These are phyloP conservation scores for Sporothrix sp. DNA, from an alignment of 2,329 filamentous ascomycete species.

Conservation along the genomic window DNA sequence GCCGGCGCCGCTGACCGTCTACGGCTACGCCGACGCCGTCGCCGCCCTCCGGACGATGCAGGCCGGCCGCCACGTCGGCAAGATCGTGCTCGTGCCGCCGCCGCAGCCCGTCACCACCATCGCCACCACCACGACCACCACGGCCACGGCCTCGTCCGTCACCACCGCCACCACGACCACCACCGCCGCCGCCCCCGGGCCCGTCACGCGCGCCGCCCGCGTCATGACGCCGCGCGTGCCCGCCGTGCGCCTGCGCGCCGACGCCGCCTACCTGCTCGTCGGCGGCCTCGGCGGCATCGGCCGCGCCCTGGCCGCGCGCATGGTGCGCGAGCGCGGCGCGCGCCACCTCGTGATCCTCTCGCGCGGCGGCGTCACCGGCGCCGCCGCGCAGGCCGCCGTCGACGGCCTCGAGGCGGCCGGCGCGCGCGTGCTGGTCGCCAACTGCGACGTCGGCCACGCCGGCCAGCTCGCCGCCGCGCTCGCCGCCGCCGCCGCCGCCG, in stretches of 20 bases:
- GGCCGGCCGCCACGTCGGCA: constrained; percentile 32
- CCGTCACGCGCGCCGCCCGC: not conserved
- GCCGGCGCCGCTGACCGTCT: constrained; percentile 11
- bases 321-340: constrained; percentile 17
- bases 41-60: constrained; percentile 36
- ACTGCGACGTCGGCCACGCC: constrained; percentile 14
- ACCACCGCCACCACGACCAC: constrained; percentile 1
- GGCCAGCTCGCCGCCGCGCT: constrained; percentile 14
- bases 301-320: constrained; percentile 20
- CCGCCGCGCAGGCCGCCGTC: constrained; percentile 9
- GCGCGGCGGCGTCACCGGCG: constrained; percentile 11
- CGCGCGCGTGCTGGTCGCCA: constrained; percentile 10
- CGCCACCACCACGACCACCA: not conserved
- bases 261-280: constrained; percentile 21
- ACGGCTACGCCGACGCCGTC: constrained; percentile 22
- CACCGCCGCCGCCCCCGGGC: not conserved
- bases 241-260: constrained; percentile 7
- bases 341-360: constrained; percentile 16
- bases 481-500: not conserved
- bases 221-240: constrained; percentile 12
- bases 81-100: constrained; percentile 15
- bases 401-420: constrained; percentile 5
- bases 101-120: constrained; percentile 8
- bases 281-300: constrained; percentile 24
- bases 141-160: not conserved